phyloP scores from a whole-genome alignment of 768 basidiomycete species.

The Boletus sensibilis region DNA sequence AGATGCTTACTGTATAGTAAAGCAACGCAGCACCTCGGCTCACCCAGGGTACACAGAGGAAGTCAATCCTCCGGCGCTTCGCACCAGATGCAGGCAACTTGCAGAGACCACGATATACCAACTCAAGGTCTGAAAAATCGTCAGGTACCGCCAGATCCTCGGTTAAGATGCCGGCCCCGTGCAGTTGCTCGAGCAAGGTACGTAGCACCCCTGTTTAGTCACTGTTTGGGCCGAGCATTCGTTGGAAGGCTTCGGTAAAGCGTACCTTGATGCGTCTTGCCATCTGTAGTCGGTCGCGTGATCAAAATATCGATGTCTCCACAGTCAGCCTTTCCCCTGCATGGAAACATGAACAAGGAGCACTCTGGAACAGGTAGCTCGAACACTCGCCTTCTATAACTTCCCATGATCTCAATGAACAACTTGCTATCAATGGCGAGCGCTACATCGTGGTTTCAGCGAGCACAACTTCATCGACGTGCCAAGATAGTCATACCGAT shows the following conservation, averaged over 20 bases:
- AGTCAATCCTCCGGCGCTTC: conserved; percentile 75
- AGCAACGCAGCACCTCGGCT: conserved; percentile 80
- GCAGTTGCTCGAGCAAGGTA: conserved; percentile 56
- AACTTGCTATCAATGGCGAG: conserved; percentile 67
- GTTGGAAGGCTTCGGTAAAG: not conserved
- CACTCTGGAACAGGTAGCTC: not conserved
- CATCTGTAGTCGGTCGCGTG: conserved; percentile 70
- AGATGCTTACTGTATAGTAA: conserved; percentile 80
- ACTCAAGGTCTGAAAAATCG: conserved; percentile 65
- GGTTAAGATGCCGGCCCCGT: conserved; percentile 60
- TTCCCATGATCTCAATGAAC: conserved; percentile 88
- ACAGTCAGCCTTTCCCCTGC: conserved; percentile 74
- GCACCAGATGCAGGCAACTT: conserved; percentile 46
- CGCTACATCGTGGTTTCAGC: conserved; percentile 42
- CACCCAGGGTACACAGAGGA: conserved; percentile 77
- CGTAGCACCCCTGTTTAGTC: conserved; percentile 53
- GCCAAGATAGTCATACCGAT: conserved; percentile 47
- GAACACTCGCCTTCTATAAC: conserved; percentile 63
- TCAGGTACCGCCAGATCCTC: conserved; percentile 77
- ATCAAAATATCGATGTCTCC: conserved; percentile 93
- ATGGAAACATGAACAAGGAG: not conserved
- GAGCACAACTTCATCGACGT: not conserved
- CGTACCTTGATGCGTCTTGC: conserved; percentile 69
- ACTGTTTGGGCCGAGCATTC: not conserved
- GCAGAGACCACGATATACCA: conserved; percentile 81